These are phyloP conservation scores for Saccharata proteae DNA, from an alignment of 2,329 filamentous ascomycete genomes.

Conservation along the genomic window DNA sequence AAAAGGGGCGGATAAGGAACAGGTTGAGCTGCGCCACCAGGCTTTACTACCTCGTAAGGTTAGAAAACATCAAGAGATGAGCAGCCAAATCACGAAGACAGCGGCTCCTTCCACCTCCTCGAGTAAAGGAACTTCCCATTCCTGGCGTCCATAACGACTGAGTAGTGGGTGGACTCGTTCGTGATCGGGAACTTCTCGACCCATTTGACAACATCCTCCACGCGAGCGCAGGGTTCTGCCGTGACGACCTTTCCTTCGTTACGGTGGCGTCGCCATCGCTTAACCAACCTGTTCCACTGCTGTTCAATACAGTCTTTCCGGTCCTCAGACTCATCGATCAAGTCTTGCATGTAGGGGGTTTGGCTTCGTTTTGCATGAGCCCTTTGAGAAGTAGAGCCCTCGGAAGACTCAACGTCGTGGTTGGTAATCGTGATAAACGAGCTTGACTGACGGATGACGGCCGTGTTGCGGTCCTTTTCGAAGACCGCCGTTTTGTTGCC, in stretches of 20 bases:
- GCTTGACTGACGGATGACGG: constrained; percentile 31
- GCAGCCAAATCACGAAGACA: no score
- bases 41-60: no score
- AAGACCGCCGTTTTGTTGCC: constrained; percentile 36
- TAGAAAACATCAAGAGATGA: no score
- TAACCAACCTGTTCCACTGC: constrained; percentile 16
- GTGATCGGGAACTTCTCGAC: constrained; percentile 39
- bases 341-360: constrained; percentile 12
- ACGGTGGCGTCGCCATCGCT: background rate
- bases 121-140: constrained; percentile 37
- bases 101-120: constrained; percentile 11
- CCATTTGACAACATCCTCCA: constrained; percentile 34
- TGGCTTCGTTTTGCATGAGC: constrained; percentile 7
- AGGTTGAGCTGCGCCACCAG: no score
- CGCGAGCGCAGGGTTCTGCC: constrained; percentile 15
- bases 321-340: constrained; percentile 23
- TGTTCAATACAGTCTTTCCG: constrained; percentile 19
- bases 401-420: constrained; percentile 32
- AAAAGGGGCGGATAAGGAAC: no score
- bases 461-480: constrained; percentile 43
- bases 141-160: constrained; percentile 43
- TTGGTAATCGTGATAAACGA: constrained; percentile 47
- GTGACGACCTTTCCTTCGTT: constrained; percentile 12
- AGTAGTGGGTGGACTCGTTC: constrained; percentile 48
- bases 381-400: constrained; percentile 10